These are phyloP conservation scores for Postia placenta DNA, from an alignment of 768 basidiomycete genomes.

Conservation along the genomic window DNA sequence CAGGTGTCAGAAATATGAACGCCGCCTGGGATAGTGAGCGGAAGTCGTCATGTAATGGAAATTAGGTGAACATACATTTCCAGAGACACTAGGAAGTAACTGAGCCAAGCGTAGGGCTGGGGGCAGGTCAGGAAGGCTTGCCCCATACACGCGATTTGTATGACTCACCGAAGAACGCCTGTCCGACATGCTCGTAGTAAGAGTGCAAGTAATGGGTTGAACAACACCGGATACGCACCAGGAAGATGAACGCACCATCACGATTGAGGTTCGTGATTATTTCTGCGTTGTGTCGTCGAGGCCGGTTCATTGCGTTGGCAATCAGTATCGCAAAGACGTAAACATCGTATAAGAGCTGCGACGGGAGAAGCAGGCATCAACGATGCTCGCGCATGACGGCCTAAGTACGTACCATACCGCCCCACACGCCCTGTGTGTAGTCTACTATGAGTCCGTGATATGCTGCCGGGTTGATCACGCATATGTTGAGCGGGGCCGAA, in stretches of 20 bases:
- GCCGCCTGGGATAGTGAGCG: background rate
- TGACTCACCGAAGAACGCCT: background rate
- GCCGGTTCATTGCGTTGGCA: background rate
- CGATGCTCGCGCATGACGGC: background rate
- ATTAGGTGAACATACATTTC: background rate
- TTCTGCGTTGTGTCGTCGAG: conserved; percentile 1
- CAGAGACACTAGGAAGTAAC: background rate
- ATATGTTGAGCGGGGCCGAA: background rate
- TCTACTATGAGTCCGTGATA: background rate
- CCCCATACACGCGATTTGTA: background rate
- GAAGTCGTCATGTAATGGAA: background rate
- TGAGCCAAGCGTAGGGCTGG: background rate
- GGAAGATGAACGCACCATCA: background rate
- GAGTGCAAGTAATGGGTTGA: background rate
- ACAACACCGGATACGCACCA: background rate
- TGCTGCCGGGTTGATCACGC: background rate
- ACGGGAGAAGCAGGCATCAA: background rate
- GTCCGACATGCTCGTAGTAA: background rate
- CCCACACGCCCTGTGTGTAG: background rate
- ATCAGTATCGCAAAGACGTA: background rate
- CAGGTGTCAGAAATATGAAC: background rate
- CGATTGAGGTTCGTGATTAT: background rate
- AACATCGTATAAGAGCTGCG: conserved; percentile 1
- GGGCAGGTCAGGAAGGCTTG: background rate
- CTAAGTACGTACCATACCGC: background rate